Evolutionary conservation across 2,329 filamentous ascomycete genomes (phyloP).

Genomic region (Xylaria polymorpha): DNA sequence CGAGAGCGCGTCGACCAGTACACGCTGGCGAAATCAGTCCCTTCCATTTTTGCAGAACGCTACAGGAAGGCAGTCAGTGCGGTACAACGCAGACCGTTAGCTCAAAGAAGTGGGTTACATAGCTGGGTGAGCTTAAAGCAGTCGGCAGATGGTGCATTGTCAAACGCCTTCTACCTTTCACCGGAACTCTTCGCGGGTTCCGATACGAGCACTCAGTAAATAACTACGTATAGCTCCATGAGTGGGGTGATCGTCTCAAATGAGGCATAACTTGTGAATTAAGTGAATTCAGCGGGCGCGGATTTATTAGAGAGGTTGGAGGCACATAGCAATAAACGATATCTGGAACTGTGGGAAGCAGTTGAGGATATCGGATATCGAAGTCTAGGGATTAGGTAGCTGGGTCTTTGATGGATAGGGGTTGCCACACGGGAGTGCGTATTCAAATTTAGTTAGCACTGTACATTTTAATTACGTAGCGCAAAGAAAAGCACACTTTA

Average conservation of each 20-base stretch:
- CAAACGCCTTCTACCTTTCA: slow-evolving; percentile 9
- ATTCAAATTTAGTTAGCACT: not conserved
- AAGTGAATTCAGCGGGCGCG: not conserved
- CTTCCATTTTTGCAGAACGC: slow-evolving; percentile 23
- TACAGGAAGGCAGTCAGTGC: slow-evolving; percentile 32
- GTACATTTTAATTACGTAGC: not conserved
- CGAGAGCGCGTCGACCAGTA: slow-evolving; percentile 34
- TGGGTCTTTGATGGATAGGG: not conserved
- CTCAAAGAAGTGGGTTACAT: slow-evolving; percentile 14
- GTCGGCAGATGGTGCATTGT: not conserved
- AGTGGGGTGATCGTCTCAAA: not conserved
- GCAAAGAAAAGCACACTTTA: too few species aligned
- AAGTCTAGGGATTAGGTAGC: too few species aligned
- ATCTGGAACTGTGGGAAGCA: too few species aligned
- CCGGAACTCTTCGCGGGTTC: not conserved
- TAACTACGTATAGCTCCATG: not conserved
- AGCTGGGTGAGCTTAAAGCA: slow-evolving; percentile 9
- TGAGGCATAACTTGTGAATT: not conserved
- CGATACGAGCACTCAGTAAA: not conserved
- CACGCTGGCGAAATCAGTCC: slow-evolving; percentile 12
- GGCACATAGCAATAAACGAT: not conserved
- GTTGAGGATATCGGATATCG: not conserved
- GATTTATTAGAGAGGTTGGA: not conserved
- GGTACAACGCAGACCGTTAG: slow-evolving; percentile 35
- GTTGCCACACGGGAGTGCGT: not conserved